phyloP scores from a whole-genome alignment of 352 stramenopile genomes.

The Phytopythium litorale region DNA sequence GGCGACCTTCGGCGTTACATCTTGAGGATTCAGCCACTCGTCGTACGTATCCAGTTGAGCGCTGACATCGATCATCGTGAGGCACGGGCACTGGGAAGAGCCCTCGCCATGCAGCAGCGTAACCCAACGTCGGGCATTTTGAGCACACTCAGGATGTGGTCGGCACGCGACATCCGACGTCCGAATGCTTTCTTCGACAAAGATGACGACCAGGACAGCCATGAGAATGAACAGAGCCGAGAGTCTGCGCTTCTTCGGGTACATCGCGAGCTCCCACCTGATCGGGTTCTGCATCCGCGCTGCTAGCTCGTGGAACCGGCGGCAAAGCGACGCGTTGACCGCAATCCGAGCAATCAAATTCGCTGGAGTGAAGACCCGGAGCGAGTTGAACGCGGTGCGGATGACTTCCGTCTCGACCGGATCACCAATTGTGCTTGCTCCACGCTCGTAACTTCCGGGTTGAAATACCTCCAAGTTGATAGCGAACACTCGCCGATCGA shows the following conservation, averaged over 20 bases:
- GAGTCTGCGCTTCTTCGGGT: slow-evolving; percentile 10
- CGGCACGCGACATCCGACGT: slow-evolving; percentile 11
- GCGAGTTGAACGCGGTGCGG: slow-evolving; percentile 21
- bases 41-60: slow-evolving; percentile 11
- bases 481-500: slow-evolving; percentile 21
- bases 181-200: slow-evolving; percentile 9
- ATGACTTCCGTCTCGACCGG: slow-evolving; percentile 20
- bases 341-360: slow-evolving; percentile 26
- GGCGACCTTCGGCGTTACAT: slow-evolving; percentile 18
- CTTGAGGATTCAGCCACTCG: slow-evolving; percentile 18
- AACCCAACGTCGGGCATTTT: slow-evolving; percentile 18
- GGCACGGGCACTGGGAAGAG: slow-evolving; percentile 27
- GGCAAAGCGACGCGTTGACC: slow-evolving; percentile 19
- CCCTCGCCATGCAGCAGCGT: not conserved
- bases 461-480: slow-evolving; percentile 33
- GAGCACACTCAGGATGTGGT: slow-evolving; percentile 14
- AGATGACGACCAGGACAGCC: slow-evolving; percentile 5
- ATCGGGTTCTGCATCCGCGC: slow-evolving; percentile 7
- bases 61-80: slow-evolving; percentile 23
- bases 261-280: slow-evolving; percentile 2
- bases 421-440: slow-evolving; percentile 20
- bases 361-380: slow-evolving; percentile 20
- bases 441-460: slow-evolving; percentile 19
- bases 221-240: slow-evolving; percentile 8
- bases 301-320: slow-evolving; percentile 10